Evolutionary conservation across 2,329 filamentous ascomycete genomes (phyloP).

Genomic region (Claviceps sp.): DNA sequence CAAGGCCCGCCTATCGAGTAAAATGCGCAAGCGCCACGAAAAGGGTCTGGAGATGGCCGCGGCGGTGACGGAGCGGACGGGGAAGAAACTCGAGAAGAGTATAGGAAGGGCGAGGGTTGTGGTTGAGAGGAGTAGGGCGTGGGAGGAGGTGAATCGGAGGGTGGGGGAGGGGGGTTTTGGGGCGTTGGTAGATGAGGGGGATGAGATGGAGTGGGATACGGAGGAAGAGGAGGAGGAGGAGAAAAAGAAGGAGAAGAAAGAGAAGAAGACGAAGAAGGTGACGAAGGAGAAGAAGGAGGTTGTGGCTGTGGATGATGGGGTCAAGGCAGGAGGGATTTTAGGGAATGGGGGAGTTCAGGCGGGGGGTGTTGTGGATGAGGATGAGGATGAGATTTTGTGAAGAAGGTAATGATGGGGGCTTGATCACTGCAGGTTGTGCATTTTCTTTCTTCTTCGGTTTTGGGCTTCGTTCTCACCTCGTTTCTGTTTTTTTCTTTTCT

Average conservation of each 20-base stretch:
- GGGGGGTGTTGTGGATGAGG: slow-evolving; percentile 4
- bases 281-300: slow-evolving; percentile 19
- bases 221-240: slow-evolving; percentile 24
- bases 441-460: not conserved
- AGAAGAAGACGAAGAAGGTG: slow-evolving; percentile 10
- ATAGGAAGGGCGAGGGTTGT: slow-evolving; percentile 33
- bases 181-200: slow-evolving; percentile 12
- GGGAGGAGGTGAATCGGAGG: slow-evolving; percentile 44
- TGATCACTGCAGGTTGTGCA: not conserved
- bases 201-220: slow-evolving; percentile 16
- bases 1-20: slow-evolving; percentile 40
- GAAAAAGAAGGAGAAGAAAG: slow-evolving; percentile 11
- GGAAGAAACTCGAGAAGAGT: slow-evolving; percentile 42
- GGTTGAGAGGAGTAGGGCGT: slow-evolving; percentile 36
- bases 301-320: slow-evolving; percentile 10
- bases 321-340: not conserved
- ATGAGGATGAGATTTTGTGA: slow-evolving; percentile 2
- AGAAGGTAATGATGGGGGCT: not conserved
- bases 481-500: not conserved
- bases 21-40: slow-evolving; percentile 42
- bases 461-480: not conserved
- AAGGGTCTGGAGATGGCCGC: slow-evolving; percentile 45
- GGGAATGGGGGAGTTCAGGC: not conserved
- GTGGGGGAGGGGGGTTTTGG: slow-evolving; percentile 11
- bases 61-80: slow-evolving; percentile 45